Conservation (phyloP, 768 basidiomycete species). For the Leccinum broughii region DNA sequence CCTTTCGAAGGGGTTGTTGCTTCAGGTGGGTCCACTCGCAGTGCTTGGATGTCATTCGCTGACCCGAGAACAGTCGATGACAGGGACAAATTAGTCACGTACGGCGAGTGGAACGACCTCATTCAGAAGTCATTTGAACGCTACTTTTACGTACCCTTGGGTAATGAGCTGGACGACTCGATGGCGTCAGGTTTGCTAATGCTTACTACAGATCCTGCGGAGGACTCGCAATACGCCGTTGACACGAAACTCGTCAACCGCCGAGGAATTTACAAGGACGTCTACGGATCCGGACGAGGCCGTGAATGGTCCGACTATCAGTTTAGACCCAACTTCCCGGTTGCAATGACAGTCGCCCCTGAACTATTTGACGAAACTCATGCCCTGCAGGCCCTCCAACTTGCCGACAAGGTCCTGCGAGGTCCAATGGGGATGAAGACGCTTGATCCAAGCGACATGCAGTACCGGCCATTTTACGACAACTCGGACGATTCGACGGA, state of each 20-base stretch:
- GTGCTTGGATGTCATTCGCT: neutral
- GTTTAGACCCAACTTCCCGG: constrained; percentile 88
- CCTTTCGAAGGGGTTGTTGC: constrained; percentile 89
- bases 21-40: constrained; percentile 52
- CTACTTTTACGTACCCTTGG: constrained; percentile 84
- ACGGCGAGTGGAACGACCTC: constrained; percentile 86
- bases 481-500: constrained; percentile 93
- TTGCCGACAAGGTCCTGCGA: constrained; percentile 82
- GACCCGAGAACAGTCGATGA: constrained; percentile 59
- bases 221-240: constrained; percentile 72
- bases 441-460: constrained; percentile 80
- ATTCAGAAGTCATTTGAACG: constrained; percentile 87
- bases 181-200: constrained; percentile 2
- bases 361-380: constrained; percentile 85
- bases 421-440: constrained; percentile 97
- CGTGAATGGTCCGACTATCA: constrained; percentile 99
- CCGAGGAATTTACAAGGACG: constrained; percentile 98
- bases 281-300: constrained; percentile 83
- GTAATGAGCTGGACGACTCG: constrained; percentile 37
- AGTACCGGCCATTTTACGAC: constrained; percentile 91
- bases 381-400: constrained; percentile 74
- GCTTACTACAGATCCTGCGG: constrained; percentile 53
- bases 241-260: constrained; percentile 75
- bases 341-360: constrained; percentile 96
- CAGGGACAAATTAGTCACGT: constrained; percentile 68